phyloP scores from a whole-genome alignment of 2,329 filamentous ascomycete species.

The Hypoxylon sp. region DNA sequence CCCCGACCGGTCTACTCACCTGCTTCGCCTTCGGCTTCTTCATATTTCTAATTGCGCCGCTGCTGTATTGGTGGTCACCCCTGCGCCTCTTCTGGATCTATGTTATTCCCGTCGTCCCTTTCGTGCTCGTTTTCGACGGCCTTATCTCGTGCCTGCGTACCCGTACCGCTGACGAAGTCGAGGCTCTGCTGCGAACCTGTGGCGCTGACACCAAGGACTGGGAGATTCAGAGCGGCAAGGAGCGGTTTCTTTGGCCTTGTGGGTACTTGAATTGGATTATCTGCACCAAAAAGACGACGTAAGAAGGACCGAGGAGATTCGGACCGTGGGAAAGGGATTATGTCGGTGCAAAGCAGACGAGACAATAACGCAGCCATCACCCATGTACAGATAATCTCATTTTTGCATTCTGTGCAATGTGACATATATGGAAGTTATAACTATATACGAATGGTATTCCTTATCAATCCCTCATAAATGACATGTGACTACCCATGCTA shows the following conservation, averaged over 20 bases:
- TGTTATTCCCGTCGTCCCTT: constrained; percentile 75
- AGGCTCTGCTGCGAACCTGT: constrained; percentile 69
- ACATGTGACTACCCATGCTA: constrained; percentile 24
- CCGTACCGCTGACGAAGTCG: constrained; percentile 75
- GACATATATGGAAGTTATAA: constrained; percentile 35
- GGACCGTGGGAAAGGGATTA: constrained; percentile 5
- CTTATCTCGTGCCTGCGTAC: constrained; percentile 77
- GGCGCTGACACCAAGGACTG: constrained; percentile 63
- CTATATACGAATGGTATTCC: constrained; percentile 46
- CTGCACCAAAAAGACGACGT: constrained; percentile 58
- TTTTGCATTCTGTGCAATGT: constrained; percentile 28
- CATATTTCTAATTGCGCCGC: constrained; percentile 66
- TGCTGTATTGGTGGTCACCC: constrained; percentile 68
- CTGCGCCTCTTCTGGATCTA: constrained; percentile 76
- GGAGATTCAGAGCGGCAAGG: constrained; percentile 65
- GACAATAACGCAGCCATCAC: constrained; percentile 11
- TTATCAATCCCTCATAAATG: constrained; percentile 31
- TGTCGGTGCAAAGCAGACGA: constrained; percentile 10
- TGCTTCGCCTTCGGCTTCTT: constrained; percentile 68
- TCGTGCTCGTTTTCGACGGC: constrained; percentile 79
- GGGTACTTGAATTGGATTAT: constrained; percentile 69
- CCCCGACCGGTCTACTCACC: constrained; percentile 67
- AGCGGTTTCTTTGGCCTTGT: constrained; percentile 65
- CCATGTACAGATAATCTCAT: constrained; percentile 13
- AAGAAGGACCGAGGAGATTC: constrained; percentile 8